phyloP scores from a whole-genome alignment of 148 eudicot species.

The Rhododendron ovatum region DNA sequence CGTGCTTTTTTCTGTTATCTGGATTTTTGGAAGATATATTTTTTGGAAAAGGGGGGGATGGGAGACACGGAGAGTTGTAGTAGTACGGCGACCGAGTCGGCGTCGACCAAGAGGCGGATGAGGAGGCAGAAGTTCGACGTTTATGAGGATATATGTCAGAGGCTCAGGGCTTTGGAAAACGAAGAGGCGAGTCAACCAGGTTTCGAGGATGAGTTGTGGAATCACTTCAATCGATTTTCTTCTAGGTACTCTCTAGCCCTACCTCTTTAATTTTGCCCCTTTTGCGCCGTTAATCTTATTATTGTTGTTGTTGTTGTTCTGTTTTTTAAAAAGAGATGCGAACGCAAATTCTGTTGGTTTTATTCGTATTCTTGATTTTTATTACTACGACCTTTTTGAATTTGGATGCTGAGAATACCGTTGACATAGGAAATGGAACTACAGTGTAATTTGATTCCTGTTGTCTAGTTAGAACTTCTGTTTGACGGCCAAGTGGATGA shows the following conservation, averaged over 20 bases:
- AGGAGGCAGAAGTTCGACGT: constrained; percentile 39
- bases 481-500: neutral
- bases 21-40: neutral
- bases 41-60: constrained; percentile 8
- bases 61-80: constrained; percentile 48
- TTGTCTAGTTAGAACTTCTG: neutral
- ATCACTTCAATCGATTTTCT: constrained; percentile 43
- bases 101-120: constrained; percentile 25
- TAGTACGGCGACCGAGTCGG: constrained; percentile 36
- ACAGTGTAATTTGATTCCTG: neutral
- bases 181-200: constrained; percentile 34
- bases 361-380: neutral
- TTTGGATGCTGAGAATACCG: neutral
- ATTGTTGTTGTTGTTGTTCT: neutral
- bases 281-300: neutral
- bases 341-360: neutral
- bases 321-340: neutral
- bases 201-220: constrained; percentile 46
- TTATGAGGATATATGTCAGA: constrained; percentile 7
- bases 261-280: neutral
- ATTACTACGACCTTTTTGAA: neutral
- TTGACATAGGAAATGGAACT: neutral
- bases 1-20: neutral
- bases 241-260: constrained; percentile 24
- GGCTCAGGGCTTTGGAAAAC: constrained; percentile 23